Conservation (phyloP, 1,284 basidiomycete species). For the Stereum hirsutum region DNA sequence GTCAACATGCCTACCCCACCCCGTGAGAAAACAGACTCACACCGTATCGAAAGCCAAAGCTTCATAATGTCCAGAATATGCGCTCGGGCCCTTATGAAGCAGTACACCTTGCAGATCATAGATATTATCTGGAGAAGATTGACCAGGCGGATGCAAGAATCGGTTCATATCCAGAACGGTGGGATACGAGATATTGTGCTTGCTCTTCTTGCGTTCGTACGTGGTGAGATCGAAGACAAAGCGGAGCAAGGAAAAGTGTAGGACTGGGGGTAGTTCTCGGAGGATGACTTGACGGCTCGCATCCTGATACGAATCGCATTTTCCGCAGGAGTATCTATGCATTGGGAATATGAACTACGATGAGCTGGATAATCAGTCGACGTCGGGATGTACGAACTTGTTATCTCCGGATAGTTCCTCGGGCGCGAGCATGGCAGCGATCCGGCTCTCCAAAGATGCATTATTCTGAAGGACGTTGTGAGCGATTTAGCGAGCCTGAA, state of each 20-base stretch:
- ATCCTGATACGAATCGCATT: constrained; percentile 61
- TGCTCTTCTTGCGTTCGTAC: constrained; percentile 78
- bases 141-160: constrained; percentile 24
- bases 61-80: constrained; percentile 90
- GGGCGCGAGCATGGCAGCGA: constrained; percentile 49
- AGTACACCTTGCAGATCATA: constrained; percentile 82
- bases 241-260: constrained; percentile 84
- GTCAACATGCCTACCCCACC: not conserved
- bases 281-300: constrained; percentile 71
- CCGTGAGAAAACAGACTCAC: constrained; percentile 34
- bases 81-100: constrained; percentile 78
- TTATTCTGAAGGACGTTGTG: constrained; percentile 40
- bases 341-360: no score
- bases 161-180: constrained; percentile 62
- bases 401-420: constrained; percentile 79
- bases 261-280: constrained; percentile 65
- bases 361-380: no score
- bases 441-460: constrained; percentile 61
- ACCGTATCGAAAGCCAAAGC: constrained; percentile 75
- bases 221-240: constrained; percentile 79
- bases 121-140: constrained; percentile 21
- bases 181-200: constrained; percentile 70
- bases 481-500: not conserved
- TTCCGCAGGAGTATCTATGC: constrained; percentile 67
- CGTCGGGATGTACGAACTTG: constrained; percentile 34